Conservation (phyloP, 2,329 filamentous ascomycete genomes). For the Paraphaeosphaeria minitans region DNA sequence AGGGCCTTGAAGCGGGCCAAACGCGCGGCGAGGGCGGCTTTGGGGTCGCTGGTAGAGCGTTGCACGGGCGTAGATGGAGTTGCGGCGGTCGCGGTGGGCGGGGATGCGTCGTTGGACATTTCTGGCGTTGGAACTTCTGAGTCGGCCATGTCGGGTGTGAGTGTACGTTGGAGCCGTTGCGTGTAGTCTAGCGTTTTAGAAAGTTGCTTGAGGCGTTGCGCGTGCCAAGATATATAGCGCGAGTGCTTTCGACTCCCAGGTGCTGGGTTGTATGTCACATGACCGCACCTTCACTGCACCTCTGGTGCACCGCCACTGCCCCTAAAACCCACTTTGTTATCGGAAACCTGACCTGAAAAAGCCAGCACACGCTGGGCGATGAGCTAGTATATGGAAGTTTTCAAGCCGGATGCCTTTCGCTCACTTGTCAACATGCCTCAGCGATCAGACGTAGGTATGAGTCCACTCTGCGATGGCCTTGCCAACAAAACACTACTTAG, state of each 20-base stretch:
- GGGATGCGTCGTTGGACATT: constrained; percentile 1
- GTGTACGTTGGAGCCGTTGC: background rate
- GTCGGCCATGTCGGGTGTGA: constrained; percentile 12
- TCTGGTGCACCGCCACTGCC: too few relatives aligned
- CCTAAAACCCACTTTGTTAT: too few relatives aligned
- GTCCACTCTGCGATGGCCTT: too few relatives aligned
- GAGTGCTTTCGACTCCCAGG: too few relatives aligned
- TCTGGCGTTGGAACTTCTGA: background rate
- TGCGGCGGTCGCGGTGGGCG: background rate
- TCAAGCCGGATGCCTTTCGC: too few relatives aligned
- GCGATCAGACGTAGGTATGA: background rate
- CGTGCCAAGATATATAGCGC: constrained; percentile 11
- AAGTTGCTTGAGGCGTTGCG: constrained; percentile 6
- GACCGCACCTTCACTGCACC: background rate
- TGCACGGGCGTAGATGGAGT: constrained; percentile 10
- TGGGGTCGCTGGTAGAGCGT: constrained; percentile 24
- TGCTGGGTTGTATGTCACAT: background rate
- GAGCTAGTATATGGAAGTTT: too few relatives aligned
- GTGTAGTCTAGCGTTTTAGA: background rate
- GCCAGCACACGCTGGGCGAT: background rate
- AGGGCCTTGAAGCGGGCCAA: constrained; percentile 83
- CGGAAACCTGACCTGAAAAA: background rate
- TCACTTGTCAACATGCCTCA: too few relatives aligned
- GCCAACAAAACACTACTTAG: too few relatives aligned
- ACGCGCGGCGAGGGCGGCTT: constrained; percentile 43